Conservation (phyloP, 768 basidiomycete genomes). For the Mycena chlorophos region DNA sequence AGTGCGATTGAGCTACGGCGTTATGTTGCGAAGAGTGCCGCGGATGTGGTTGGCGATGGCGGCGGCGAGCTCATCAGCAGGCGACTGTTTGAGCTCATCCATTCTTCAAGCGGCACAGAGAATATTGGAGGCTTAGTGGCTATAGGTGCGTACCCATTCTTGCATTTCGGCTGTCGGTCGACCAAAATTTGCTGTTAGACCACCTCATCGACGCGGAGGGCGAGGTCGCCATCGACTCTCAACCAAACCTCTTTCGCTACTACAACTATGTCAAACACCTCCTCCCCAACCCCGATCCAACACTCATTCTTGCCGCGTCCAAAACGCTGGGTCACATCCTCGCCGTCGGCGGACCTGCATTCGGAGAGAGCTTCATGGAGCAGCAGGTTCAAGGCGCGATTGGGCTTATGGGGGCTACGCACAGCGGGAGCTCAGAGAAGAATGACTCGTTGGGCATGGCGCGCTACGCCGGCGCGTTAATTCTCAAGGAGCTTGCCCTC, state of each 20-base stretch:
- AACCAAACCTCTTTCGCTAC: conserved; percentile 57
- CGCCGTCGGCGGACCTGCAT: conserved; percentile 55
- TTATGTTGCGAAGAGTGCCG: conserved; percentile 54
- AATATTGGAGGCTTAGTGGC: conserved; percentile 66
- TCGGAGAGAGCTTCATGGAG: conserved; percentile 66
- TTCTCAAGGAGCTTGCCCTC: conserved; percentile 70
- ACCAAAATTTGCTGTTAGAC: conserved; percentile 32
- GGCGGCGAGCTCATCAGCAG: conserved; percentile 61
- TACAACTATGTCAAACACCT: conserved; percentile 70
- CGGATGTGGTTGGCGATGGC: conserved; percentile 51
- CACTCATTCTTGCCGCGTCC: conserved; percentile 72
- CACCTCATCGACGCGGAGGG: conserved; percentile 58
- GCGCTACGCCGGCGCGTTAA: conserved; percentile 71
- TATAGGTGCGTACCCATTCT: conserved; percentile 49
- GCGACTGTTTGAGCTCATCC: conserved; percentile 59
- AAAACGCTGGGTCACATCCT: conserved; percentile 68
- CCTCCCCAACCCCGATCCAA: conserved; percentile 65
- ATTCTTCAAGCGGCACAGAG: conserved; percentile 58
- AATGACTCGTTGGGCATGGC: conserved; percentile 46
- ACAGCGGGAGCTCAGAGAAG: conserved; percentile 18
- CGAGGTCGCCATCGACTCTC: conserved; percentile 56
- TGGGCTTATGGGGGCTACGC: conserved; percentile 47
- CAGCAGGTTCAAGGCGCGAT: conserved; percentile 61
- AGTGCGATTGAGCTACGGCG: conserved; percentile 55
- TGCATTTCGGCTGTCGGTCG: background rate